Percentiles rank a stretch among this genome's conserved stretches.
These are phyloP conservation scores for Casuarina glauca DNA, from an alignment of 306 rosid species.

Conservation along the genomic window DNA sequence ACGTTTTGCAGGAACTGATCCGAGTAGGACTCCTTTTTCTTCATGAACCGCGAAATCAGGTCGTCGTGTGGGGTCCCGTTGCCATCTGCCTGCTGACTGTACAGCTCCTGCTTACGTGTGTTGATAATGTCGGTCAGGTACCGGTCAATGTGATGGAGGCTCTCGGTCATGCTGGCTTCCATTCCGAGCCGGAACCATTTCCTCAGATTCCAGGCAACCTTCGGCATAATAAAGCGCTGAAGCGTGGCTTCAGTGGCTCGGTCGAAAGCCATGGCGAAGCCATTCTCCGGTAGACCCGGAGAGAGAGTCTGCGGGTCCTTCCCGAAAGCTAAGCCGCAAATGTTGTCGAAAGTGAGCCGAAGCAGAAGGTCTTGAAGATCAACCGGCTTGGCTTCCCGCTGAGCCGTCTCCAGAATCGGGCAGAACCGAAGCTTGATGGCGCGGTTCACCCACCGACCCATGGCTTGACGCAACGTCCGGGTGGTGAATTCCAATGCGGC, in stretches of 20 bases:
- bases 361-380: constrained; percentile 88
- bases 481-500: constrained; percentile 95
- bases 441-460: constrained; percentile 94
- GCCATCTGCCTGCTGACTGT: constrained; percentile 9
- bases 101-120: constrained; percentile 59
- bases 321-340: constrained; percentile 89
- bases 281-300: constrained; percentile 35
- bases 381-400: constrained; percentile 34
- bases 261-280: constrained; percentile 52
- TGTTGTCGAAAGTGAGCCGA: constrained; percentile 87
- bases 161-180: constrained; percentile 55
- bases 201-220: constrained; percentile 45
- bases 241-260: constrained; percentile 55
- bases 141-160: constrained; percentile 48
- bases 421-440: constrained; percentile 72
- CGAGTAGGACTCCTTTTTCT: constrained; percentile 67
- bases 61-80: constrained; percentile 60
- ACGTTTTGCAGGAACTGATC: constrained; percentile 74
- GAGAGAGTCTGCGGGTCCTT: constrained; percentile 71
- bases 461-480: constrained; percentile 87
- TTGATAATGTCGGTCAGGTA: constrained; percentile 60
- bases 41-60: constrained; percentile 78
- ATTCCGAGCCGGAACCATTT: constrained; percentile 61
- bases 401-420: constrained; percentile 61
- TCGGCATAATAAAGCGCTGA: constrained; percentile 47